Conservation (phyloP, 169 alveolate species). For the Babesia bigemina region DNA sequence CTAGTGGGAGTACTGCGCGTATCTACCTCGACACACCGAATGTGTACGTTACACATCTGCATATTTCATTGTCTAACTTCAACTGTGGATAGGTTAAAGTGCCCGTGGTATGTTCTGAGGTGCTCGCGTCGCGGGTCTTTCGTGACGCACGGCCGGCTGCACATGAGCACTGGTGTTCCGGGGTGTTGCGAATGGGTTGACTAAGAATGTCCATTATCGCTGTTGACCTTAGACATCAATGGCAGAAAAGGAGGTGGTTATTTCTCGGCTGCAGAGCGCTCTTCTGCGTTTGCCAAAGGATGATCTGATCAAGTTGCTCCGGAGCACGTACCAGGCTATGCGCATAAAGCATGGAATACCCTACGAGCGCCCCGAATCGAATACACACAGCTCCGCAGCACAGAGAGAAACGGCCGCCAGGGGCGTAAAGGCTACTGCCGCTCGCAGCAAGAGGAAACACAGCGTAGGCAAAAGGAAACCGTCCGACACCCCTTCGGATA, state of each 20-base stretch:
- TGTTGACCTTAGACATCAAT: neutral
- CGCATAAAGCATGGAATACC: conserved; percentile 65
- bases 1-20: no score
- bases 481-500: conserved; percentile 12
- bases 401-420: conserved; percentile 21
- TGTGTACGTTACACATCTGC: no score
- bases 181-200: neutral
- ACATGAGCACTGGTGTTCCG: conserved; percentile 25
- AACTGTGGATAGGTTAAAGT: no score
- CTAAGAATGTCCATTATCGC: neutral
- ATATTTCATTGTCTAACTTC: no score
- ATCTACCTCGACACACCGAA: no score
- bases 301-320: conserved; percentile 58
- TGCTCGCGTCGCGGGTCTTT: no score
- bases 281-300: conserved; percentile 60
- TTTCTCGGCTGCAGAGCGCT: conserved; percentile 56
- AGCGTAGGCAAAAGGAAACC: conserved; percentile 9
- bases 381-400: neutral
- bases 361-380: conserved; percentile 6
- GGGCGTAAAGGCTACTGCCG: neutral
- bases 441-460: conserved; percentile 16
- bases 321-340: conserved; percentile 71
- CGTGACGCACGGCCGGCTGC: conserved; percentile 1
- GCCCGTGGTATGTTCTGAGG: no score
- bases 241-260: conserved; percentile 60